These are phyloP conservation scores for Lyophyllum atratum DNA, from an alignment of 768 basidiomycete species.

Conservation along the genomic window DNA sequence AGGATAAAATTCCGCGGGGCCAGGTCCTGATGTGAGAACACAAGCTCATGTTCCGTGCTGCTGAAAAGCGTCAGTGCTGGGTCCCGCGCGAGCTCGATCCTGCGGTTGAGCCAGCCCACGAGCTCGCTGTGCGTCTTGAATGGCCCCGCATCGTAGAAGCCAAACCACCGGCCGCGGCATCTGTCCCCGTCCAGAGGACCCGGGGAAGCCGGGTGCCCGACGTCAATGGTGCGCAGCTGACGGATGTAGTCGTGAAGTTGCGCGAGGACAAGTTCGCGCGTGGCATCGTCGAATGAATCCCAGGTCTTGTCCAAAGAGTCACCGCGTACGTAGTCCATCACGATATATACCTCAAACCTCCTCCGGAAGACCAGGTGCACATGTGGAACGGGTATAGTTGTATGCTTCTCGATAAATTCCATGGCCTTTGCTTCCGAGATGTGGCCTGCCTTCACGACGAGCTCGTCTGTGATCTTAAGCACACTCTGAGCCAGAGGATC, in stretches of 20 bases:
- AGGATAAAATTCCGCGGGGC: neutral
- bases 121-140: neutral
- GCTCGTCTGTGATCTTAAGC: no score
- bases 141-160: neutral
- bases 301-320: no score
- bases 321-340: no score
- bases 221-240: neutral
- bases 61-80: neutral
- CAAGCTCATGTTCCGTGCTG: neutral
- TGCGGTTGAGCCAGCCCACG: neutral
- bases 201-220: neutral
- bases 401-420: no score
- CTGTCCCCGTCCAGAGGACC: neutral
- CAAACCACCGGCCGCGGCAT: neutral
- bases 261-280: neutral
- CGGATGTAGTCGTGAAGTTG: neutral
- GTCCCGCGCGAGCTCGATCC: neutral
- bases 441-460: no score
- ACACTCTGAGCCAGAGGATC: no score
- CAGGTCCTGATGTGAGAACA: neutral
- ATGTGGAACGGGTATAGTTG: no score
- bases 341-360: no score
- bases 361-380: no score
- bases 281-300: no score
- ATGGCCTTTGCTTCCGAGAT: no score